Percentiles rank a stretch among this genome's conserved stretches.
These are phyloP conservation scores for Dryadomyces sulphureus DNA, from an alignment of 2,329 filamentous ascomycete species.

Conservation along the genomic window DNA sequence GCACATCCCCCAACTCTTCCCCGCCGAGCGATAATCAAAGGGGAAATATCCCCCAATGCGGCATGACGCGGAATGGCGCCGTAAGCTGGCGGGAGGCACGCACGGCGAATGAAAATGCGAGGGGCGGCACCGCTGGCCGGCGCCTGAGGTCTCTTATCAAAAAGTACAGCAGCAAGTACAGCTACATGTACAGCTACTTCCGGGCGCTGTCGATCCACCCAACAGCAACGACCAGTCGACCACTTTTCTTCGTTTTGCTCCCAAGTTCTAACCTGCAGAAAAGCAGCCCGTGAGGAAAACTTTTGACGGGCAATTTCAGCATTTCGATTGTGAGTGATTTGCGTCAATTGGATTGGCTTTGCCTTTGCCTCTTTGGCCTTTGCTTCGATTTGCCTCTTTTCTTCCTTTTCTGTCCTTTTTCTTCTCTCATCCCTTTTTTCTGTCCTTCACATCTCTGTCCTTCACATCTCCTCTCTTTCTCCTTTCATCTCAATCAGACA, in stretches of 20 bases:
- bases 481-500: too few species aligned
- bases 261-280: neutral
- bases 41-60: neutral
- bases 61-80: neutral
- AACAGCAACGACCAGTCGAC: neutral
- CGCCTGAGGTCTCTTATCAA: too few species aligned
- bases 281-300: neutral
- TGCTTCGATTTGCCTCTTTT: neutral
- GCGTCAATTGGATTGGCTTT: too few species aligned
- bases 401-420: neutral
- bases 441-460: neutral
- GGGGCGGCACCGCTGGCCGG: too few species aligned
- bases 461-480: too few species aligned
- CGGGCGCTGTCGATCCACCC: neutral
- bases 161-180: neutral
- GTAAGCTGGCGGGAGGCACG: too few species aligned
- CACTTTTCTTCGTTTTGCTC: too few species aligned
- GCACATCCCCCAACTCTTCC: conserved; percentile 18
- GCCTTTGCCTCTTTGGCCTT: neutral
- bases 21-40: neutral
- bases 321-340: too few species aligned
- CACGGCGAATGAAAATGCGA: too few species aligned
- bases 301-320: neutral
- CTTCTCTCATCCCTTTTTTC: neutral
- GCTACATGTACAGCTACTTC: neutral